Conservation (phyloP, 257 asterid species). For the Asclepias syriaca region DNA sequence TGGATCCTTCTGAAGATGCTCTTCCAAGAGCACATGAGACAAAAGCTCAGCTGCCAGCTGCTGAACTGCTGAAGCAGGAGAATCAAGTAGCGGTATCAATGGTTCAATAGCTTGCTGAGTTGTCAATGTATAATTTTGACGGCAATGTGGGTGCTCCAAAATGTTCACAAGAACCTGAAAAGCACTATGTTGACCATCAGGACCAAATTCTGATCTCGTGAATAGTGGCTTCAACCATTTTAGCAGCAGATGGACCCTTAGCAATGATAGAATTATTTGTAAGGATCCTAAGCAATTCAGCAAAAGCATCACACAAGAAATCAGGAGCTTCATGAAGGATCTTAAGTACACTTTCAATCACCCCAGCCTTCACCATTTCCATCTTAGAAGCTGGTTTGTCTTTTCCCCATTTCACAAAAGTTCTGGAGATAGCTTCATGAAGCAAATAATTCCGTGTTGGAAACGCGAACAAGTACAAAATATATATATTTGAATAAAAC, state of each 20-base stretch:
- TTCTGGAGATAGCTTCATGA: conserved; percentile 88
- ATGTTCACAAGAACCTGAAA: conserved; percentile 94
- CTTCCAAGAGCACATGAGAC: conserved; percentile 84
- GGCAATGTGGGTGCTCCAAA: conserved; percentile 91
- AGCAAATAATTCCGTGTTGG: conserved; percentile 66
- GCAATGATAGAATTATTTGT: conserved; percentile 96
- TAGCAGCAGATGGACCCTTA: conserved; percentile 92
- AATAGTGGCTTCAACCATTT: conserved; percentile 94
- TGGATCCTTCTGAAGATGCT: conserved; percentile 88
- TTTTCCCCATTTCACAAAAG: conserved; percentile 90
- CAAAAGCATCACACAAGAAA: conserved; percentile 85
- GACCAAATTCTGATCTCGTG: conserved; percentile 72
- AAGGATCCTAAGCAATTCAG: conserved; percentile 88
- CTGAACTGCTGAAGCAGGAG: conserved; percentile 91
- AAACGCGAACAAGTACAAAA: too few relatives aligned
- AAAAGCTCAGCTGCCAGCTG: conserved; percentile 95
- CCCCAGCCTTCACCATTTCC: conserved; percentile 98
- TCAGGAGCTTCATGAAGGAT: conserved; percentile 93
- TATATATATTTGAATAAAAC: too few relatives aligned
- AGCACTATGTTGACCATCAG: conserved; percentile 88
- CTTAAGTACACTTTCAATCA: conserved; percentile 68
- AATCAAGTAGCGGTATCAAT: conserved; percentile 81
- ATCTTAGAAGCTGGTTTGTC: conserved; percentile 93
- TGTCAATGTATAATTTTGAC: conserved; percentile 68
- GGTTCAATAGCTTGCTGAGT: conserved; percentile 86